Percentiles rank a stretch among this genome's conserved stretches.
These are phyloP conservation scores for Eucalyptus pauciflora DNA, from an alignment of 345 rosid genomes.

Conservation along the genomic window DNA sequence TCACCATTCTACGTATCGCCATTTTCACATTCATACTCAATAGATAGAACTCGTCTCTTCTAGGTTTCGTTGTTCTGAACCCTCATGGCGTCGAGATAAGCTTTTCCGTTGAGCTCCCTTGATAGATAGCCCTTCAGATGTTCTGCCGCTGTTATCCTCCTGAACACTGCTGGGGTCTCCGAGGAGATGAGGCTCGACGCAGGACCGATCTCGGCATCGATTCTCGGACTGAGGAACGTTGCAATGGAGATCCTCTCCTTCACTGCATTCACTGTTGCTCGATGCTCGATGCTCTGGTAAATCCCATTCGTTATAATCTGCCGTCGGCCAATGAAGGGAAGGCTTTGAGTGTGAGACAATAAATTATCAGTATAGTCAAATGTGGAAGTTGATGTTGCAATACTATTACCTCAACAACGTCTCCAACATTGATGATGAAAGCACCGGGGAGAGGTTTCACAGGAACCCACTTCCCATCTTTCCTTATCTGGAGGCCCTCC, in stretches of 20 bases:
- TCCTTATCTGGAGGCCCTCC: constrained; percentile 5
- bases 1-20: neutral
- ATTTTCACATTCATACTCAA: neutral
- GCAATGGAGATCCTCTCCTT: neutral
- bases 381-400: neutral
- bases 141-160: neutral
- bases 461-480: constrained; percentile 2
- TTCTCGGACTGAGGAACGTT: neutral
- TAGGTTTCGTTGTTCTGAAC: neutral
- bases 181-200: neutral
- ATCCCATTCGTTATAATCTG: neutral
- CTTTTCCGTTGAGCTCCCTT: neutral
- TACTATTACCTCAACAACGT: neutral
- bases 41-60: neutral
- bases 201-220: neutral
- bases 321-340: neutral
- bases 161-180: neutral
- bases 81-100: constrained; percentile 3
- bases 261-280: neutral
- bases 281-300: neutral
- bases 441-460: neutral
- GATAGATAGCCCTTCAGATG: neutral
- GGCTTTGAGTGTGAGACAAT: neutral
- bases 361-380: neutral
- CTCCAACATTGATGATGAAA: constrained; percentile 4